Evolutionary conservation across 2,329 filamentous ascomycete genomes (phyloP), one percentile per base, ranked within the genome.

Genomic region (Xylaria polymorpha): DNA sequence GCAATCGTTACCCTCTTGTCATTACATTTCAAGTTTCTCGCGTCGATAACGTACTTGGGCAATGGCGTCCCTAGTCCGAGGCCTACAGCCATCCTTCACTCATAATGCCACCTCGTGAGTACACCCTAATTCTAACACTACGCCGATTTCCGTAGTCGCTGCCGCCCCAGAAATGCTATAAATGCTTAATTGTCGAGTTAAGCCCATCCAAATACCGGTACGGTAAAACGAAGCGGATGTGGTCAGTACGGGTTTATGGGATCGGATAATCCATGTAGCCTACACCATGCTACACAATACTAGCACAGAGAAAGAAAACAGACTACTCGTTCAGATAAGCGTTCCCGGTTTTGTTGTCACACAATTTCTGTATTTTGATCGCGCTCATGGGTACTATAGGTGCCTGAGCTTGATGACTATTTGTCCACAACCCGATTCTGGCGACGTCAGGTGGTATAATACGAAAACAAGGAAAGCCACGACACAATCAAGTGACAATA

Each of bases 21-120:
- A 10, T 74, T 14, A 58, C 35, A 1, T 73, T 71, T 37, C 72
- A 74, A 12, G 73, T 58, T 20, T 56, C n/a, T 74, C 61, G 60
- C 73, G 72, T 4, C 56, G 46, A 53, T 75, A 72, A 48, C 73
- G 18, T 14, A 25, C 29, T 41, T 35, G 1, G n/a, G 15, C 22
- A 43, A 18, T 4, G 32, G 39, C 22, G 15, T 35, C 15, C 22
- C 6, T 35, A 20, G 55, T n/a, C 37, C 37, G 0, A 3, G 37
- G 20, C 22, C 3, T 43, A 39, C 32, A 14, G 37, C 15, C 37
- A 57, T 29, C 18, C 12, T 41, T 29, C 7, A 32, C 22, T 14
- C 6, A 5, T 29, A 37, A 20, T 12, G 50, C 32, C 25, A 10
- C 15, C 9, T 32, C 9, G 15, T 7, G 20, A 20, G 35, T n/a